Evolutionary conservation across 805 yeast species (phyloP).

Genomic region (Candida chilensis): DNA sequence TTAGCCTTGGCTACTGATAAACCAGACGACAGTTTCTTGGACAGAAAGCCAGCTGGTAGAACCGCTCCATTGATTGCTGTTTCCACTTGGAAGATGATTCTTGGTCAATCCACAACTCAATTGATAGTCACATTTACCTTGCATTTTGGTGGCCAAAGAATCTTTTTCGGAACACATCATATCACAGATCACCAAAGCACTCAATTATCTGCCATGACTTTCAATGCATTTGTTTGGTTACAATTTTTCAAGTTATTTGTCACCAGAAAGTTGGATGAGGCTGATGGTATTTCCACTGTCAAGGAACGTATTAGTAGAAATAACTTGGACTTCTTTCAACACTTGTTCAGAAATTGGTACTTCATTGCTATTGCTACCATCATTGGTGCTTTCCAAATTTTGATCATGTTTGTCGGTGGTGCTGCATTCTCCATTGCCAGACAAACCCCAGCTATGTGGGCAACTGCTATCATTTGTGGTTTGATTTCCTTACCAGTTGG

Average conservation of each 20-base stretch:
- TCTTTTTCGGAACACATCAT: conserved; percentile 37
- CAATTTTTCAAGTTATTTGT: conserved; percentile 92
- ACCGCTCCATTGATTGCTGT: conserved; percentile 69
- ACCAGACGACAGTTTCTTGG: conserved; percentile 75
- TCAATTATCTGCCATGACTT: conserved; percentile 76
- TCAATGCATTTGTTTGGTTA: conserved; percentile 95
- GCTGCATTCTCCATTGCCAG: conserved; percentile 80
- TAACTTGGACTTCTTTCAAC: conserved; percentile 76
- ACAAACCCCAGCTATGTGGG: conserved; percentile 88
- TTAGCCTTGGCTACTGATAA: conserved; percentile 96
- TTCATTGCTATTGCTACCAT: conserved; percentile 64
- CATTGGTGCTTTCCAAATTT: conserved; percentile 76
- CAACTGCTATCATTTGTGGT: conserved; percentile 76
- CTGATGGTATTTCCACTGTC: conserved; percentile 52
- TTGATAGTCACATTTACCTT: conserved; percentile 69
- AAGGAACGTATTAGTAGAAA: conserved; percentile 49
- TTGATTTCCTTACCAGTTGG: conserved; percentile 77
- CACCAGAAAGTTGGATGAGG: conserved; percentile 85
- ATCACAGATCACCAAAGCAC: conserved; percentile 35
- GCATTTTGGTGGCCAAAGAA: conserved; percentile 65
- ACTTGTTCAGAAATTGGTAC: conserved; percentile 74
- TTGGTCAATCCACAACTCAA: conserved; percentile 80
- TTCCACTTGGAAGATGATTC: conserved; percentile 98
- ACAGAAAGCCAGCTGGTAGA: conserved; percentile 80
- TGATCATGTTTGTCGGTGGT: conserved; percentile 96